A percentile compares a stretch with the other conserved stretches of the same genome.
phyloP scores from a whole-genome alignment of 2,329 filamentous ascomycete species.

The Aspergillus carbonarius region DNA sequence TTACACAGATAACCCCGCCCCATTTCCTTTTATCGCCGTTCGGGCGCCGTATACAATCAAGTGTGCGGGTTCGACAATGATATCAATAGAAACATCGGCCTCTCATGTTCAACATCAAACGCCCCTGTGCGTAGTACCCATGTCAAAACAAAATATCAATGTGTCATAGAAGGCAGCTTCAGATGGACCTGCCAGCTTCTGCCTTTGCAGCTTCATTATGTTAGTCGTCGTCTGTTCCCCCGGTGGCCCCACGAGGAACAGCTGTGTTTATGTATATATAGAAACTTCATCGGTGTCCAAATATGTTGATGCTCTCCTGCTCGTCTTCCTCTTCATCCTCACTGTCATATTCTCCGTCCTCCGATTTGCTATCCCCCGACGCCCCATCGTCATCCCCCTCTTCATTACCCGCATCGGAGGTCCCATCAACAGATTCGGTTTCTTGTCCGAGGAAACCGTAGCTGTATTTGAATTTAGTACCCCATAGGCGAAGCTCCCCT shows the following conservation, averaged over 20 bases:
- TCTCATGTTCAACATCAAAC: conserved; percentile 9
- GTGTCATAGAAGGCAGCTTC: conserved; percentile 4
- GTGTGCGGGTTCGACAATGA: not conserved
- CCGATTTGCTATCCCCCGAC: conserved; percentile 33
- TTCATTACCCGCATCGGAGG: conserved; percentile 21
- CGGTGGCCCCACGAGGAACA: not conserved
- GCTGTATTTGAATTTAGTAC: conserved; percentile 45
- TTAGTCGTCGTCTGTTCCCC: not conserved
- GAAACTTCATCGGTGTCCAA: conserved; percentile 51
- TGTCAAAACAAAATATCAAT: not conserved
- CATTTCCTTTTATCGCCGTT: not conserved
- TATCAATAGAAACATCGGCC: not conserved
- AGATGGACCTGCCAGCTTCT: conserved; percentile 16
- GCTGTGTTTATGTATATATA: not conserved
- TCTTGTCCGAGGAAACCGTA: conserved; percentile 37
- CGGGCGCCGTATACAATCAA: not conserved
- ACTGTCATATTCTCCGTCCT: conserved; percentile 41
- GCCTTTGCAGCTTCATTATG: conserved; percentile 1
- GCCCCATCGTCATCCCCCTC: conserved; percentile 20
- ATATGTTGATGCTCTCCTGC: conserved; percentile 51
- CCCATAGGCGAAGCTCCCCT: conserved; percentile 62
- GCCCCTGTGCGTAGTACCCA: not conserved
- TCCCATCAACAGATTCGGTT: conserved; percentile 24
- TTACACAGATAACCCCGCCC: not conserved
- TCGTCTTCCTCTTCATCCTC: conserved; percentile 53